phyloP scores from a whole-genome alignment of 768 basidiomycete species.

The Holtermannia corniformis region DNA sequence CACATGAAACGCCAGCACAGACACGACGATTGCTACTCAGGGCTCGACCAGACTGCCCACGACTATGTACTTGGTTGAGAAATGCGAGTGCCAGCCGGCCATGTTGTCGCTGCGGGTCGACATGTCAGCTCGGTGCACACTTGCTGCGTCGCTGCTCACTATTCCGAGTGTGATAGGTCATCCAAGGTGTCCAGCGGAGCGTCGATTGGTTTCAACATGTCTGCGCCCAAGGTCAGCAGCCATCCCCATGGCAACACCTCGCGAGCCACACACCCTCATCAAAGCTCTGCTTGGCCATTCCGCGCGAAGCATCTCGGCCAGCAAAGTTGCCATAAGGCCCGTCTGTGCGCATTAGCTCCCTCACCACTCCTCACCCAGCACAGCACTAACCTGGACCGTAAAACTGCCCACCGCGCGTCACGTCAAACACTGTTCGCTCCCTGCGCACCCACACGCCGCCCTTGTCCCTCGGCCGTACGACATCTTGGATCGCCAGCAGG shows the following conservation, averaged over 20 bases:
- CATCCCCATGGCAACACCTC: not conserved
- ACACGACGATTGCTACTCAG: too few species aligned
- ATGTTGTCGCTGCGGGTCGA: slow-evolving; percentile 66
- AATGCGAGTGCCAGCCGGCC: slow-evolving; percentile 92
- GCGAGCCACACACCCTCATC: slow-evolving; percentile 59
- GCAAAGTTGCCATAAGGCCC: slow-evolving; percentile 98
- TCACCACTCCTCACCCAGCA: not conserved
- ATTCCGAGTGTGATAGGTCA: slow-evolving; percentile 69
- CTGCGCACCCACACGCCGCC: slow-evolving; percentile 35
- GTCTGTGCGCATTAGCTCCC: slow-evolving; percentile 46
- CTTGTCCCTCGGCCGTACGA: slow-evolving; percentile 45
- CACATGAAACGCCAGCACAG: too few species aligned
- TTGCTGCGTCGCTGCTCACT: slow-evolving; percentile 49
- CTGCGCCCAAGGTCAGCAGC: slow-evolving; percentile 42
- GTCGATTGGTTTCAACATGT: slow-evolving; percentile 83
- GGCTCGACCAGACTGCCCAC: slow-evolving; percentile 75
- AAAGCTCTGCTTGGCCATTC: slow-evolving; percentile 97
- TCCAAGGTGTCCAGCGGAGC: slow-evolving; percentile 72
- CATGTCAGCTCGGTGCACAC: not conserved
- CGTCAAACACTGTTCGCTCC: slow-evolving; percentile 68
- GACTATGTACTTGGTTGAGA: slow-evolving; percentile 81
- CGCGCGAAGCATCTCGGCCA: slow-evolving; percentile 86
- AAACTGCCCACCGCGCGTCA: slow-evolving; percentile 76
- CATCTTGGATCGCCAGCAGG: slow-evolving; percentile 60
- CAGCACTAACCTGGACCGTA: slow-evolving; percentile 76